Conservation (phyloP, 805 yeast species). For the Dipodascus geniculatus region DNA sequence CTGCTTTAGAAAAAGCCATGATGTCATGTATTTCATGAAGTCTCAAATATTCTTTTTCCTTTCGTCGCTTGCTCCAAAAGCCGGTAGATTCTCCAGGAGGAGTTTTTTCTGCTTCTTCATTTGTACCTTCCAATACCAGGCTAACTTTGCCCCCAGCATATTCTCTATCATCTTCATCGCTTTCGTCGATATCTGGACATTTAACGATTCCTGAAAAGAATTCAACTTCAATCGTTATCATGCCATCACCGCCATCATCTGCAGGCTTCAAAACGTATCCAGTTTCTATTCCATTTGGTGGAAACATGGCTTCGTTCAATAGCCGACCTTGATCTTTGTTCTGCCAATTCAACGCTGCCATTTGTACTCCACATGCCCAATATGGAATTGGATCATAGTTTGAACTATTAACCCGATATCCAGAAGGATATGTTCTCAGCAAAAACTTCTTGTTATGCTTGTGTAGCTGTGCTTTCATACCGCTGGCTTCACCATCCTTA, state of each 20-base stretch:
- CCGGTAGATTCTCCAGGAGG: not conserved
- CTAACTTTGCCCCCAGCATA: not conserved
- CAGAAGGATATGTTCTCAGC: slow-evolving; percentile 83
- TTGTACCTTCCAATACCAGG: not conserved
- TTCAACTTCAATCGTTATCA: slow-evolving; percentile 14
- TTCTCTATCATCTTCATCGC: not conserved
- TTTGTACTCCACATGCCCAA: slow-evolving; percentile 82
- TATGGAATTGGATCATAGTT: slow-evolving; percentile 70
- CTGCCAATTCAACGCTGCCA: slow-evolving; percentile 98
- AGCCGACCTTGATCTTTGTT: slow-evolving; percentile 84
- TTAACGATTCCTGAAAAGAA: slow-evolving; percentile 1
- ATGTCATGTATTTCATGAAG: not conserved
- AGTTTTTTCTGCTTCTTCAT: not conserved
- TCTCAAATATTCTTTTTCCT: not conserved
- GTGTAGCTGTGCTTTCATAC: slow-evolving; percentile 35
- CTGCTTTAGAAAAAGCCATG: not conserved
- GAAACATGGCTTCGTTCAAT: slow-evolving; percentile 70
- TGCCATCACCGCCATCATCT: slow-evolving; percentile 5
- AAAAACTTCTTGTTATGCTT: slow-evolving; percentile 69
- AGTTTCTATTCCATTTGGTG: slow-evolving; percentile 37
- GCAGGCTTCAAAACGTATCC: slow-evolving; percentile 79
- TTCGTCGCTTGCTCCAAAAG: not conserved
- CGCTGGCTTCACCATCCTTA: slow-evolving; percentile 43
- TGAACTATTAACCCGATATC: slow-evolving; percentile 59
- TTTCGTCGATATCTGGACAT: not conserved